phyloP scores from a whole-genome alignment of 768 basidiomycete species.

The Amanita phalloides region DNA sequence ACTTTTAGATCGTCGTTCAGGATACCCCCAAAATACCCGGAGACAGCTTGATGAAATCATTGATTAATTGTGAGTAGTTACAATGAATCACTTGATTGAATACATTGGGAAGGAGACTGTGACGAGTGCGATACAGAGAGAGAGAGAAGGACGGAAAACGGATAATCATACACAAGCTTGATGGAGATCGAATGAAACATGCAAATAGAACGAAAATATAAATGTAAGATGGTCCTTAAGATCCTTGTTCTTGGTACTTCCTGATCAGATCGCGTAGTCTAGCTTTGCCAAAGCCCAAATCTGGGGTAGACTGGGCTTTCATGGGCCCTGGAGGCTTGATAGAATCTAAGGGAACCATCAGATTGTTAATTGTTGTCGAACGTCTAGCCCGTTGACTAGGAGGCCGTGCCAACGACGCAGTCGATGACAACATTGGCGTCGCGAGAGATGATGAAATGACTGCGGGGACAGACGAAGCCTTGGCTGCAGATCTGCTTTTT shows the following conservation, averaged over 20 bases:
- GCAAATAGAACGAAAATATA: constrained; percentile 3
- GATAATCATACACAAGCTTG: not conserved
- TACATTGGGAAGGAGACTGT: not conserved
- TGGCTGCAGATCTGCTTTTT: constrained; percentile 28
- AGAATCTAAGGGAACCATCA: not conserved
- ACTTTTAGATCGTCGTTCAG: not conserved
- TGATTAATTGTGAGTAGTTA: not conserved
- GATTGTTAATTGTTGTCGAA: not conserved
- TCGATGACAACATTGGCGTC: constrained; percentile 61
- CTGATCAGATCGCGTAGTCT: constrained; percentile 68
- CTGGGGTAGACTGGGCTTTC: constrained; percentile 16
- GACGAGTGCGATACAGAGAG: not conserved
- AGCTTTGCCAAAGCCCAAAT: constrained; percentile 69
- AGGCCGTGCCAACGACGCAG: constrained; percentile 62
- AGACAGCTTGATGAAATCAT: not conserved
- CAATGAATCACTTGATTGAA: not conserved
- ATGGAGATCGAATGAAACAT: not conserved
- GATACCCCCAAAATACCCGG: not conserved
- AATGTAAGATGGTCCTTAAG: constrained; percentile 2
- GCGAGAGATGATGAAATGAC: constrained; percentile 65
- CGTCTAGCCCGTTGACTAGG: not conserved
- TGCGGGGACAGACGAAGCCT: constrained; percentile 61
- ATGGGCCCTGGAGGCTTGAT: constrained; percentile 6
- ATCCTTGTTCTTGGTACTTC: constrained; percentile 54
- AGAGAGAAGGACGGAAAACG: not conserved